Evolutionary conservation across 805 yeast species (phyloP).

Genomic region (Cephaloascus fragrans): DNA sequence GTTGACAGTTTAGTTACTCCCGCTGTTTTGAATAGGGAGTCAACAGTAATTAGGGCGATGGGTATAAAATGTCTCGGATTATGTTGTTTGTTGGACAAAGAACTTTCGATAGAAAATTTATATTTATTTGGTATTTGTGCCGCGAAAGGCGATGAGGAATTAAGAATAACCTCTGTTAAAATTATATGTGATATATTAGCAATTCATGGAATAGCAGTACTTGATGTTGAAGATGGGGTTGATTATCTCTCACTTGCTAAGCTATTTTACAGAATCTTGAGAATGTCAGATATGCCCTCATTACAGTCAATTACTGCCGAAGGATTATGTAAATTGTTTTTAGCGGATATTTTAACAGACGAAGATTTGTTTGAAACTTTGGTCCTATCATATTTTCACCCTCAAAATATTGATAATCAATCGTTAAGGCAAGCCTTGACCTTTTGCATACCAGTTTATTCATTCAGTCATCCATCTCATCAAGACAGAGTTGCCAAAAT

Average conservation of each 20-base stretch:
- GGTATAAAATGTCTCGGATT: slow-evolving; percentile 75
- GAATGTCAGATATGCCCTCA: slow-evolving; percentile 45
- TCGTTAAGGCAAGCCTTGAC: slow-evolving; percentile 70
- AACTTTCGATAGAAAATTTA: slow-evolving; percentile 54
- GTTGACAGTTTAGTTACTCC: slow-evolving; percentile 73
- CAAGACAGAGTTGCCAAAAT: slow-evolving; percentile 57
- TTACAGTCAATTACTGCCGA: slow-evolving; percentile 79
- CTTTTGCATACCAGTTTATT: slow-evolving; percentile 82
- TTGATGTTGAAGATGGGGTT: slow-evolving; percentile 49
- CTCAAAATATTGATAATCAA: slow-evolving; percentile 50
- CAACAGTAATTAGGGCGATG: slow-evolving; percentile 44
- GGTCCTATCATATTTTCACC: slow-evolving; percentile 67
- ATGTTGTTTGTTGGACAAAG: slow-evolving; percentile 61
- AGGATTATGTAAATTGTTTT: slow-evolving; percentile 71
- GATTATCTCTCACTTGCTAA: slow-evolving; percentile 61
- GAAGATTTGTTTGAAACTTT: slow-evolving; percentile 65
- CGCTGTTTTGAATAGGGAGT: slow-evolving; percentile 43
- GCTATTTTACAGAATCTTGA: slow-evolving; percentile 57
- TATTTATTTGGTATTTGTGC: slow-evolving; percentile 62
- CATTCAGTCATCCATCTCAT: slow-evolving; percentile 65
- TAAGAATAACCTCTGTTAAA: slow-evolving; percentile 54
- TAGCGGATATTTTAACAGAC: slow-evolving; percentile 68
- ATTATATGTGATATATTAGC: slow-evolving; percentile 73
- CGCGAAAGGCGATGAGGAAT: slow-evolving; percentile 53
- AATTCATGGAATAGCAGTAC: slow-evolving; percentile 61